Percentiles rank a stretch among this genome's conserved stretches.
phyloP scores from a whole-genome alignment of 2,329 filamentous ascomycete species.

The Lachnellula cervina region DNA sequence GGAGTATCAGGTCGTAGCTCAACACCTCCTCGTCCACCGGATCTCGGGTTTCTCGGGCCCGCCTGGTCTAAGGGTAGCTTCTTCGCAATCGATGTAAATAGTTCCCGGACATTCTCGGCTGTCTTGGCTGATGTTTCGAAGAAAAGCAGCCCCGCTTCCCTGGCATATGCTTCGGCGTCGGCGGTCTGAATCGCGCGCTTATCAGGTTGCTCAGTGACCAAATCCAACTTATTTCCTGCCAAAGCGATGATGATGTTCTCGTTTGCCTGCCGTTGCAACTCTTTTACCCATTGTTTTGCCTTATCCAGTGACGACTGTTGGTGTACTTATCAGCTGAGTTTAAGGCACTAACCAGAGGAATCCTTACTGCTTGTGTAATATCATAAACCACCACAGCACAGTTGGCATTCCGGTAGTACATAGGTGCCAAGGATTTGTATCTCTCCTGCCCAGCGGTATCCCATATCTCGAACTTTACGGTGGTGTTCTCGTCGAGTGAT shows the following conservation, averaged over 20 bases:
- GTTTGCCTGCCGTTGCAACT: slow-evolving; percentile 96
- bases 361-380: slow-evolving; percentile 89
- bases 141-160: slow-evolving; percentile 89
- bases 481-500: slow-evolving; percentile 94
- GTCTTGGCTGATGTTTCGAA: slow-evolving; percentile 99
- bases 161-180: slow-evolving; percentile 92
- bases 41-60: slow-evolving; percentile 79
- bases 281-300: slow-evolving; percentile 98
- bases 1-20: slow-evolving; percentile 55
- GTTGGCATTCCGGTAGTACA: slow-evolving; percentile 99
- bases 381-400: slow-evolving; percentile 99
- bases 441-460: slow-evolving; percentile 97
- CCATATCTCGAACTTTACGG: slow-evolving; percentile 99
- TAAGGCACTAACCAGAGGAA: neutral
- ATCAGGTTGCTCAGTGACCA: slow-evolving; percentile 89
- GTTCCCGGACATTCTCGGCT: slow-evolving; percentile 87
- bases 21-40: slow-evolving; percentile 53
- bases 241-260: slow-evolving; percentile 99
- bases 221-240: slow-evolving; percentile 94
- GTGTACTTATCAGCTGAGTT: slow-evolving; percentile 10
- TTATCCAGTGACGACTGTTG: slow-evolving; percentile 89
- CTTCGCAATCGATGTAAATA: slow-evolving; percentile 97
- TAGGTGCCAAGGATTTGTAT: slow-evolving; percentile 97
- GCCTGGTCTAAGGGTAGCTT: slow-evolving; percentile 95
- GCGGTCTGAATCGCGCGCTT: slow-evolving; percentile 87